Conservation (phyloP, 345 rosid species). For the Linum trigynum region DNA sequence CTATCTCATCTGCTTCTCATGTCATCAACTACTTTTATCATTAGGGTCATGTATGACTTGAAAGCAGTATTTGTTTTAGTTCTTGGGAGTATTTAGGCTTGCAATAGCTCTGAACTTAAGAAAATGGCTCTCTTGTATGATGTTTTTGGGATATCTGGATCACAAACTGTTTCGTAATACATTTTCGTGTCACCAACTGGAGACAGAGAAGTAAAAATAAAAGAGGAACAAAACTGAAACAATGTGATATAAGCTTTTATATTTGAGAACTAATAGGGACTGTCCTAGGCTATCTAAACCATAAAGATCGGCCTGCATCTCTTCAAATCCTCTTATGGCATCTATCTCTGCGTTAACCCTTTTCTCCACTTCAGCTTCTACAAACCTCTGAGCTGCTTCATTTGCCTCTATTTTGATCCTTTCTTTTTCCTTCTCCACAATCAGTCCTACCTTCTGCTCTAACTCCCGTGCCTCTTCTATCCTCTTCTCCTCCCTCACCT, state of each 20-base stretch:
- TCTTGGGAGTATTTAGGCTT: no score
- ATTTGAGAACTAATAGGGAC: constrained; percentile 6
- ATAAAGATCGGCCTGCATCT: background rate
- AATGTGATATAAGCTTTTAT: constrained; percentile 18
- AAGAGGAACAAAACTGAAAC: constrained; percentile 12
- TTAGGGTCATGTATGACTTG: no score
- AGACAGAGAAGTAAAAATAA: constrained; percentile 13
- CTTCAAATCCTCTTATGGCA: background rate
- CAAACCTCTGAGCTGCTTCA: constrained; percentile 5
- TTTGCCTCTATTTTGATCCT: background rate
- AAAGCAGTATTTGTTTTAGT: no score
- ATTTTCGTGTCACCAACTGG: no score
- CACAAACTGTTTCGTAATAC: no score
- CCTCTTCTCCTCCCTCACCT: constrained; percentile 10
- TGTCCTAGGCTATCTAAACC: constrained; percentile 11
- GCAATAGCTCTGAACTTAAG: no score
- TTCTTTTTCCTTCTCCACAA: background rate
- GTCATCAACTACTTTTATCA: no score
- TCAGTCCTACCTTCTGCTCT: background rate
- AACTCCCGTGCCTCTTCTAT: background rate
- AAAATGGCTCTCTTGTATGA: no score
- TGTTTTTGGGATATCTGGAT: no score
- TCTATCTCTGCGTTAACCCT: constrained; percentile 12
- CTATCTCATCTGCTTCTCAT: no score
- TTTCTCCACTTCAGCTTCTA: constrained; percentile 13